These are phyloP conservation scores for Pleurostoma richardsiae DNA, from an alignment of 2,329 filamentous ascomycete species.

Conservation along the genomic window DNA sequence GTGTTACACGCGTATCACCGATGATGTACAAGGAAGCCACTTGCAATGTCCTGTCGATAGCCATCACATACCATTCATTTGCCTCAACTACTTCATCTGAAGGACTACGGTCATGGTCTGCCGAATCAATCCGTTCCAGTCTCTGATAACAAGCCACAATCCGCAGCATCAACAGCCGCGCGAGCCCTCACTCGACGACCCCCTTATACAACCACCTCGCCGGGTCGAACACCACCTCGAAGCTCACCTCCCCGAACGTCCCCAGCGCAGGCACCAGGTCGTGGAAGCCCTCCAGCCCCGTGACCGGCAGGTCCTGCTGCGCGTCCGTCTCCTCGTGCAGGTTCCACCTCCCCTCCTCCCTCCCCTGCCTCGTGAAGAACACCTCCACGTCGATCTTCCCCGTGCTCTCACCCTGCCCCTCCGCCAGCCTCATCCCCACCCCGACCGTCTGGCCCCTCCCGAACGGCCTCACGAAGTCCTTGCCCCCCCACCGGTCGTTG, in stretches of 20 bases:
- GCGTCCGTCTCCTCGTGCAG: slow-evolving; percentile 69
- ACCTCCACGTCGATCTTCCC: slow-evolving; percentile 46
- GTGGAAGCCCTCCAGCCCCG: slow-evolving; percentile 64
- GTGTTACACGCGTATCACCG: too few species aligned
- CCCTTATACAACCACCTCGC: slow-evolving; percentile 50
- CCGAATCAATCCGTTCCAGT: too few species aligned
- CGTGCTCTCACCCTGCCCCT: slow-evolving; percentile 19
- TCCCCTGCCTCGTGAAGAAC: slow-evolving; percentile 68
- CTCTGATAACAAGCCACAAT: too few species aligned
- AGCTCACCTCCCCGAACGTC: slow-evolving; percentile 61
- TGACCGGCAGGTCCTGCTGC: slow-evolving; percentile 54
- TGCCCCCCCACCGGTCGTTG: slow-evolving; percentile 70
- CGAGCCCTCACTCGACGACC: neutral
- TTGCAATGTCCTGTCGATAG: too few species aligned
- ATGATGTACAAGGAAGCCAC: too few species aligned
- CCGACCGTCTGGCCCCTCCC: slow-evolving; percentile 62
- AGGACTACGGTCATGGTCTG: too few species aligned
- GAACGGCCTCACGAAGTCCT: slow-evolving; percentile 62
- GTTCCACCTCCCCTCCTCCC: slow-evolving; percentile 58
- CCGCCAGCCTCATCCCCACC: slow-evolving; percentile 61
- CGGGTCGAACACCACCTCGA: slow-evolving; percentile 61
- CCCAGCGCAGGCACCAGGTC: slow-evolving; percentile 70
- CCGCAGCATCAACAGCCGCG: too few species aligned
- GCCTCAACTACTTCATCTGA: too few species aligned
- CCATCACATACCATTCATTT: too few species aligned